A percentile compares a stretch with the other conserved stretches of the same genome.
Conservation (phyloP, 2,329 filamentous ascomycete species). For the Fusarium falciforme region DNA sequence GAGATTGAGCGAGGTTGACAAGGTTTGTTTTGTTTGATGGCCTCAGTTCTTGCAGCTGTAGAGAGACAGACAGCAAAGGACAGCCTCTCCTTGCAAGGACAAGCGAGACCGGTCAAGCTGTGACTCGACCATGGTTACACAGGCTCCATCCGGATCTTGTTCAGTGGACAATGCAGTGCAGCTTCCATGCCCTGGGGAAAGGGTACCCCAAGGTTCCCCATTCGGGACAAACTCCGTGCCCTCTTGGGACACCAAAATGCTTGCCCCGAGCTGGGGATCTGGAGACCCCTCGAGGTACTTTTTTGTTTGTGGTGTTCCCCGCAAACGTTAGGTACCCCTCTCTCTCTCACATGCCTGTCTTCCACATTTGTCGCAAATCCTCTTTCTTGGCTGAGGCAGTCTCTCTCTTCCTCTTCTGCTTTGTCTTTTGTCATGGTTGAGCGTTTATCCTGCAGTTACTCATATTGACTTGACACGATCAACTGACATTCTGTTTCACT, state of each 20-base stretch:
- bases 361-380: constrained; percentile 19
- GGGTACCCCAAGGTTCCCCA: constrained; percentile 26
- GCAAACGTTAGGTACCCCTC: constrained; percentile 32
- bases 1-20: constrained; percentile 16
- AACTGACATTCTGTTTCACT: background rate
- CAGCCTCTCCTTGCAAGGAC: constrained; percentile 16
- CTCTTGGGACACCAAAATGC: constrained; percentile 26
- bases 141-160: constrained; percentile 4
- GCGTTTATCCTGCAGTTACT: constrained; percentile 5
- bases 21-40: constrained; percentile 3
- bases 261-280: constrained; percentile 38
- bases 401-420: constrained; percentile 3
- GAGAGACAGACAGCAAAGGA: background rate
- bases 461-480: background rate
- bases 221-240: constrained; percentile 31
- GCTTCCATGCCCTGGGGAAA: background rate
- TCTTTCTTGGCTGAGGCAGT: background rate
- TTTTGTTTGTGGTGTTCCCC: constrained; percentile 20
- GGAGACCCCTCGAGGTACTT: constrained; percentile 39
- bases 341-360: constrained; percentile 38
- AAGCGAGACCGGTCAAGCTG: constrained; percentile 21
- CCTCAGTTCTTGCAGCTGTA: background rate
- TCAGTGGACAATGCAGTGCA: background rate
- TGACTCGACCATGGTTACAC: constrained; percentile 6
- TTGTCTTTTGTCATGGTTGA: background rate